These are phyloP conservation scores for Sinapis alba DNA, from an alignment of 441 rosid genomes.

Conservation along the genomic window DNA sequence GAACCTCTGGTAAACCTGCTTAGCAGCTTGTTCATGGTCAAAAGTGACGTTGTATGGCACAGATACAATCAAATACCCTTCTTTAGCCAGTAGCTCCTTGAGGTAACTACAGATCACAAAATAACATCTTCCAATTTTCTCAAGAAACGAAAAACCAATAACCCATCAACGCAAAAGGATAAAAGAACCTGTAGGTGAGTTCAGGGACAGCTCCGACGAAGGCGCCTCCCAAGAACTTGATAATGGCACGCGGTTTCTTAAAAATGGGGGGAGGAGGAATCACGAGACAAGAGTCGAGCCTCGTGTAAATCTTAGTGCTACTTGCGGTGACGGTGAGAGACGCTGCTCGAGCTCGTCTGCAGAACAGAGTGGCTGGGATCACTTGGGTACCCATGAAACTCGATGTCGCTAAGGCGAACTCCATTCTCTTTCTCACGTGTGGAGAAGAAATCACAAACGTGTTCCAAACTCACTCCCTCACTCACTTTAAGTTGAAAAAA, in stretches of 20 bases:
- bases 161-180: not conserved
- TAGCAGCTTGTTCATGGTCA: constrained; percentile 82
- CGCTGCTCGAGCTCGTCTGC: constrained; percentile 49
- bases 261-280: constrained; percentile 66
- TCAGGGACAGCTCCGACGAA: constrained; percentile 94
- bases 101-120: constrained; percentile 51
- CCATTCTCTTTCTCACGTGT: constrained; percentile 15
- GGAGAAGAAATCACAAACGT: constrained; percentile 7
- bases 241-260: constrained; percentile 66
- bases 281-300: constrained; percentile 53
- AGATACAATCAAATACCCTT: constrained; percentile 75
- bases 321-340: constrained; percentile 33
- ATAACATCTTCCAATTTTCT: not conserved
- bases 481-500: too few relatives aligned
- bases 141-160: not conserved
- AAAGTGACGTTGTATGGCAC: constrained; percentile 94
- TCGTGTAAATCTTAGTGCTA: constrained; percentile 28
- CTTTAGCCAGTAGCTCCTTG: constrained; percentile 81
- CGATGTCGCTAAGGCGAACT: constrained; percentile 25
- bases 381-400: constrained; percentile 29
- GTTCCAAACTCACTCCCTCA: not conserved
- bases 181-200: constrained; percentile 72
- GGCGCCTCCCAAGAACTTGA: constrained; percentile 90
- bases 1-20: constrained; percentile 72
- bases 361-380: constrained; percentile 19